Evolutionary conservation across 345 rosid species (phyloP), one percentile per base, ranked within the genome.

Genomic region (Salix arbutifolia): DNA sequence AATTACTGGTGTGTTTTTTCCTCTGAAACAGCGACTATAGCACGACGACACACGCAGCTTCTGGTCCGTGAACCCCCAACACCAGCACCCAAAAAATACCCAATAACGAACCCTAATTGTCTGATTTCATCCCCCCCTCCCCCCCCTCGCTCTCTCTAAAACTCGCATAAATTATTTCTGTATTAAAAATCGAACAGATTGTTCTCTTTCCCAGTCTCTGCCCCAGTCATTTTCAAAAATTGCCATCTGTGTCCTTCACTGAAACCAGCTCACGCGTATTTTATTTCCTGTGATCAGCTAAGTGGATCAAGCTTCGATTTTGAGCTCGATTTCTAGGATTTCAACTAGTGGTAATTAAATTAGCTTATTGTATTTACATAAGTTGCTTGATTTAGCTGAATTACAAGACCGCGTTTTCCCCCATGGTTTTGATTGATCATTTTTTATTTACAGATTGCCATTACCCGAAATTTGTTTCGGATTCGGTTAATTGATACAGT

Each of bases 231-330:
- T 14, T 26, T 35, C 40, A 50, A 35, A 50, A 35, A 46, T 26
- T 77, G 25, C 21, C 68, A 4, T 38, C 19, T 38, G 28, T 52
- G n/a, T 38, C 18, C 64, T 48, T 64, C 35, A 42, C 64, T 58
- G 5, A 7, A 58, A 23, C 64, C 64, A 58, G 64, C 64, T 58
- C 64, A 23, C 28, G 64, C 23, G 16, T 58, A n/a, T n/a, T 58
- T 58, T 14, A 10, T 71, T 64, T 46, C 35, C 17, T 16, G 18
- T 38, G 48, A 10, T 71, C 37, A 17, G 12, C 71, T 71, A 21
- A 66, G 69, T 61, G 58, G 81, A 73, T 78, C 73, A 76, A 33
- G 53, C 44, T 21, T 77, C 67, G 25, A 19, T 48, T 71, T 48
- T 61, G n/a, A 21, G 17, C 72, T 33, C 52, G 67, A 35, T 56